These are phyloP conservation scores for Sparassis latifolia DNA, from an alignment of 1,284 basidiomycete genomes.

Conservation along the genomic window DNA sequence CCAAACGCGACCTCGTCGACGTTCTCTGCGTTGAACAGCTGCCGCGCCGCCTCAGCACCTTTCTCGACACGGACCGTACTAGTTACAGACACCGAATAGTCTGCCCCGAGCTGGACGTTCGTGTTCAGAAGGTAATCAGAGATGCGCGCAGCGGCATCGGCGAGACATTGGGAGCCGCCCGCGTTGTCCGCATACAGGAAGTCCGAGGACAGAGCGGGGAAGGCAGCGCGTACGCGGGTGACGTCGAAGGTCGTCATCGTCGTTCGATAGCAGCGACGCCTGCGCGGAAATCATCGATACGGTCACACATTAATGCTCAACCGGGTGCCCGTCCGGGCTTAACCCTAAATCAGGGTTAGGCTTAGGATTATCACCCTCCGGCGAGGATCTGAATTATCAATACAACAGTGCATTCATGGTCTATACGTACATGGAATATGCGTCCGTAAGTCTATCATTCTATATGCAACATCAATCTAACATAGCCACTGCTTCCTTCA, in stretches of 20 bases:
- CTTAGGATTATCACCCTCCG: too few species aligned
- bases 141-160: conserved; percentile 50
- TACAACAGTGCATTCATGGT: too few species aligned
- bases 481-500: conserved; percentile 4
- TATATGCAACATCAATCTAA: neutral
- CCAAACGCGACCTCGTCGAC: conserved; percentile 63
- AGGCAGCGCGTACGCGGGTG: conserved; percentile 45
- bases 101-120: conserved; percentile 69
- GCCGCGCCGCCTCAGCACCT: conserved; percentile 45
- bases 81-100: conserved; percentile 50
- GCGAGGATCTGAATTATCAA: too few species aligned
- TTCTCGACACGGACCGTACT: conserved; percentile 48
- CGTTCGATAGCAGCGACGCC: too few species aligned
- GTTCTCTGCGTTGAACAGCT: conserved; percentile 57
- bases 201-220: conserved; percentile 54
- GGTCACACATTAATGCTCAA: too few species aligned
- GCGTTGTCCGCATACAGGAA: conserved; percentile 77
- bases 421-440: too few species aligned
- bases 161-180: conserved; percentile 64
- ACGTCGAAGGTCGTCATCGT: conserved; percentile 38
- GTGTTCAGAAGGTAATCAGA: conserved; percentile 62
- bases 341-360: too few species aligned
- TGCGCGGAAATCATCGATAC: too few species aligned
- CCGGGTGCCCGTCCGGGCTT: too few species aligned
- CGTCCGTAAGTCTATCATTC: too few species aligned